phyloP scores from a whole-genome alignment of 768 basidiomycete species.

The Kwoniella sp. region DNA sequence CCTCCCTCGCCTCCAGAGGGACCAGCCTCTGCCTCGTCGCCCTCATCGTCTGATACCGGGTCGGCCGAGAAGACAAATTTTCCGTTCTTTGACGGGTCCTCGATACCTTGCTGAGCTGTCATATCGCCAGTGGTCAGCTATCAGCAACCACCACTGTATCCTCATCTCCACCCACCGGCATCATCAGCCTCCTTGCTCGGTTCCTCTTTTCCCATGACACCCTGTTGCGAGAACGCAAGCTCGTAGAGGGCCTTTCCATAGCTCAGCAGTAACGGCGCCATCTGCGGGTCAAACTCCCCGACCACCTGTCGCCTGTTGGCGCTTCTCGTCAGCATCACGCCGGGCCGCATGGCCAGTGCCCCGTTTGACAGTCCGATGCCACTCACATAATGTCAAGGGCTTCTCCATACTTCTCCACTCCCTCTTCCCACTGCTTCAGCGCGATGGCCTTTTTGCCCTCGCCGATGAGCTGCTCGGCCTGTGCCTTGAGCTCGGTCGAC shows the following conservation, averaged over 20 bases:
- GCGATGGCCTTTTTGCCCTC: conserved; percentile 49
- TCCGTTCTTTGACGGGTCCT: conserved; percentile 3
- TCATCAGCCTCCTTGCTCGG: conserved; percentile 52
- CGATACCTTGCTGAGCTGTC: conserved; percentile 16
- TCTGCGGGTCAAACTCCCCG: conserved; percentile 75
- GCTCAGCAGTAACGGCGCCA: conserved; percentile 78
- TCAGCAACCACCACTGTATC: not conserved
- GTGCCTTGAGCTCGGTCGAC: conserved; percentile 3
- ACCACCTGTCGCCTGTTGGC: conserved; percentile 47
- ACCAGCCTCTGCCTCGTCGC: conserved; percentile 12
- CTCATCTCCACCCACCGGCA: conserved; percentile 22
- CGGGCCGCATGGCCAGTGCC: too few relatives aligned
- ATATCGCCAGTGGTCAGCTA: not conserved
- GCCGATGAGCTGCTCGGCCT: conserved; percentile 38
- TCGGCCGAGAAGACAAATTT: conserved; percentile 26
- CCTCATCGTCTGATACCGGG: conserved; percentile 19
- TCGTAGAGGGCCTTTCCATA: conserved; percentile 92
- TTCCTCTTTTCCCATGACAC: conserved; percentile 86
- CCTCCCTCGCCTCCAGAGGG: conserved; percentile 47
- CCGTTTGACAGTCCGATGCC: too few relatives aligned
- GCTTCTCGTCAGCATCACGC: not conserved
- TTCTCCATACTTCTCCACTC: conserved; percentile 45
- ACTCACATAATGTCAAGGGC: conserved; percentile 47
- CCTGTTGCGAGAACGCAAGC: conserved; percentile 78
- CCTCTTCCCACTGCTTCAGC: conserved; percentile 47